Evolutionary conservation across 441 rosid genomes (phyloP).

Genomic region (Erodium moschatum): DNA sequence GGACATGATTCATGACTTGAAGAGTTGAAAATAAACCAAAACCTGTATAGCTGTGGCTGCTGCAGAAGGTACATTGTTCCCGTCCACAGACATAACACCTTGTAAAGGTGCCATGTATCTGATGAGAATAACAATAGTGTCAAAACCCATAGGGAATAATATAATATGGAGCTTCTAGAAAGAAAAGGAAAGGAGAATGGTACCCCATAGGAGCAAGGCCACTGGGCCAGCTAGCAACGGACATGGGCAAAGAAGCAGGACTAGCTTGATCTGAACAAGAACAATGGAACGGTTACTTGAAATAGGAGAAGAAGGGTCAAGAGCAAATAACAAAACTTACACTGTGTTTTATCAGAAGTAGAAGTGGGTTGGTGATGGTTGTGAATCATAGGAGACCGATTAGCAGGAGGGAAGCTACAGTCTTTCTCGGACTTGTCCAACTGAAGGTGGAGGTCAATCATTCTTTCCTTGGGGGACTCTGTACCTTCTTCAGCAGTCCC

Average conservation of each 20-base stretch:
- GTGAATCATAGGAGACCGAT: background rate
- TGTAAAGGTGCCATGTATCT: conserved; percentile 85
- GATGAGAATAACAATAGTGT: conserved; percentile 21
- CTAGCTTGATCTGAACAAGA: conserved; percentile 48
- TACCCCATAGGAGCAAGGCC: conserved; percentile 97
- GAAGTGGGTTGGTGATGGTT: conserved; percentile 20
- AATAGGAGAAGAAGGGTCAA: background rate
- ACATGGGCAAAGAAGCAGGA: conserved; percentile 58
- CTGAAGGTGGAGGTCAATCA: conserved; percentile 62
- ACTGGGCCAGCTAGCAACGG: conserved; percentile 87
- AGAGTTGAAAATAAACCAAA: background rate
- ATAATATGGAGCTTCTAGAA: too few species aligned
- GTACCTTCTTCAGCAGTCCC: too few species aligned
- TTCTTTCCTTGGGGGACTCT: conserved; percentile 15
- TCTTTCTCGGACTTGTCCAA: conserved; percentile 54
- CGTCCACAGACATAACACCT: conserved; percentile 84
- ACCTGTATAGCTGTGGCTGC: conserved; percentile 72
- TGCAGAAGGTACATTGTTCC: conserved; percentile 26
- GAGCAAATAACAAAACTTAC: background rate
- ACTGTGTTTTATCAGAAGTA: conserved; percentile 36
- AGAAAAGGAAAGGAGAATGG: too few species aligned
- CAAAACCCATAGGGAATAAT: conserved; percentile 7
- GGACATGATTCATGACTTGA: background rate
- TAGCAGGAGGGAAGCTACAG: conserved; percentile 13
- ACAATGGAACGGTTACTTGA: too few species aligned